A percentile compares a stretch with the other conserved stretches of the same genome.
Evolutionary conservation across 2,329 filamentous ascomycete genomes (phyloP).

Genomic region (Pyrenochaeta sp.): DNA sequence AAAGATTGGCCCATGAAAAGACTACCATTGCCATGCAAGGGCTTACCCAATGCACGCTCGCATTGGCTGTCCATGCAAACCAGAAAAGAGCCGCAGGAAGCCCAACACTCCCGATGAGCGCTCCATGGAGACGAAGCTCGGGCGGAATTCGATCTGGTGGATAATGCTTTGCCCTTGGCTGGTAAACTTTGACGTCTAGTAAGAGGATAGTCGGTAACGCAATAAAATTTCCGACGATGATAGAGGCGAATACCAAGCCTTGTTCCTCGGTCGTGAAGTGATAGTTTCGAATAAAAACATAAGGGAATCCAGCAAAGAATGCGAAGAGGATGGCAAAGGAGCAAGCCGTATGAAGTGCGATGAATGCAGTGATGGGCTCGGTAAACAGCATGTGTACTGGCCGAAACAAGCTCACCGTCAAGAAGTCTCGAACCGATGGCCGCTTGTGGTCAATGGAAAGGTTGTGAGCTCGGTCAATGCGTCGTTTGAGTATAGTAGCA

Average conservation of each 20-base stretch:
- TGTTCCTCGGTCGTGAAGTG: constrained; percentile 11
- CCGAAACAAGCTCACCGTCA: constrained; percentile 3
- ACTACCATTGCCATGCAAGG: constrained; percentile 44
- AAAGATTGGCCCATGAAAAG: constrained; percentile 33
- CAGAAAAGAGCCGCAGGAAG: constrained; percentile 47
- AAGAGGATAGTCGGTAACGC: constrained; percentile 4
- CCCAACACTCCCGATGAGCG: constrained; percentile 44
- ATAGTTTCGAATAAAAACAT: constrained; percentile 26
- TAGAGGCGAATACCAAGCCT: constrained; percentile 12
- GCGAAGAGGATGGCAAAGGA: constrained; percentile 32
- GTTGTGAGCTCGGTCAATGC: neutral
- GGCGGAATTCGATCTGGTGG: constrained; percentile 12
- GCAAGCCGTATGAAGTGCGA: constrained; percentile 30
- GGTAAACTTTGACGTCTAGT: constrained; percentile 7
- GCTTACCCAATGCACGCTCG: constrained; percentile 48
- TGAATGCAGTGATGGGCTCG: constrained; percentile 31
- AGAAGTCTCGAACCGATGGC: neutral
- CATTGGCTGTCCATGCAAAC: constrained; percentile 50
- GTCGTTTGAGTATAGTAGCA: constrained; percentile 32
- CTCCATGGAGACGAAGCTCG: constrained; percentile 45
- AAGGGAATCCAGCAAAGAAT: constrained; percentile 33
- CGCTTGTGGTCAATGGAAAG: neutral
- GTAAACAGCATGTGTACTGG: constrained; percentile 46
- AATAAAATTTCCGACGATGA: constrained; percentile 10
- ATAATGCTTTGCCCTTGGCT: constrained; percentile 6